Base-by-base conservation (phyloP, 768 basidiomycete species). In the Pulveroboletus ravenelii region DNA sequence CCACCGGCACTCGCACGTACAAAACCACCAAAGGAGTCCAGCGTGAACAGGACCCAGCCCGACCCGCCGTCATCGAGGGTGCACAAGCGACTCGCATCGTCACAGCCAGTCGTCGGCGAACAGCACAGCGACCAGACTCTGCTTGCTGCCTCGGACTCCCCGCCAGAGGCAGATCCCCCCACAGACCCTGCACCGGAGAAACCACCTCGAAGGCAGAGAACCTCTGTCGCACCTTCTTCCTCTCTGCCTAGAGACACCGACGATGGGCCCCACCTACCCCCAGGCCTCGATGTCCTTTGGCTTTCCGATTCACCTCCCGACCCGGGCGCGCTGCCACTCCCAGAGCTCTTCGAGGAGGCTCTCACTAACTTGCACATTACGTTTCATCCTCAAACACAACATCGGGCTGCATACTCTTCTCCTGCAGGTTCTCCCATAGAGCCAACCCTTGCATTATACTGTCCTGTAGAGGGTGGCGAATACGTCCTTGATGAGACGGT, bases 371-470 rank as follows among this genome's bases (percentile, higher is more conserved):
- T 92, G 7, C 77, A 84, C 51, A 81, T 93, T 52, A 78, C 85
- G 5, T 72, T 93, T 31, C 89, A 90, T 66, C 88, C 91, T 2
- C 82, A 88, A 66, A 85, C 84, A 5, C 90, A 93, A 63, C 81
- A 89, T 55, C 77, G 81, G 17, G 83, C 89, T 12, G 72, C 81
- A 0, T 84, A 83, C 67, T 52, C 80, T 13, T 70, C 84, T 10
- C 66, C 74, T 3, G 62, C 76, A 6, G 80, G 78, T 14, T 73
- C 80, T 25, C 76, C 79, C 0, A 60, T 80, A 29, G 91, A 93
- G 63, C 92, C 92, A 4, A 89, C 88, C 0, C 71, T 94, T n/a
- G 88, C 82, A 0, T 68, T 94, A 5, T 92, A 89, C 66, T 91
- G 88, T 55, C 94, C 93, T 6, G 38, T 64, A 41, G 85, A 88